These are phyloP conservation scores for Podila minutissima DNA, from an alignment of 192 early-diverging fungal species.

Conservation along the genomic window DNA sequence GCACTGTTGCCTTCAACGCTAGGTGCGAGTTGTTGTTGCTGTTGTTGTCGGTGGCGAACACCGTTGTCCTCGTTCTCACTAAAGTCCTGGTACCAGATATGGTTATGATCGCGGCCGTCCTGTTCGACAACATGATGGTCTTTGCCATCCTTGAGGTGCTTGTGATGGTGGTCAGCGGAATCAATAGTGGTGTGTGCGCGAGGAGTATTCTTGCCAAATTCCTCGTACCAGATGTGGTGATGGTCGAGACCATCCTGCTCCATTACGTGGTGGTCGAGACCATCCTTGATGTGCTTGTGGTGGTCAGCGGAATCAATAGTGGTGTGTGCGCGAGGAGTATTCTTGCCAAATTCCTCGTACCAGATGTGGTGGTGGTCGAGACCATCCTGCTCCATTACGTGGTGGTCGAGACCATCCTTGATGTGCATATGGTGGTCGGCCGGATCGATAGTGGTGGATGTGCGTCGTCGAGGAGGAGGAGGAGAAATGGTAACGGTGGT, in stretches of 20 bases:
- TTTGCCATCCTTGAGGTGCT: constrained; percentile 10
- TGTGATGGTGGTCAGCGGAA: background rate
- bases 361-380: constrained; percentile 23
- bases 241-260: constrained; percentile 14
- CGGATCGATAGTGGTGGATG: background rate
- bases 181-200: background rate
- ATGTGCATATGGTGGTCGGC: background rate
- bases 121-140: constrained; percentile 17
- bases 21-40: background rate
- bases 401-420: constrained; percentile 14
- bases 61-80: background rate
- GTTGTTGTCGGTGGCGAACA: background rate
- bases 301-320: background rate
- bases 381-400: constrained; percentile 8
- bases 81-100: constrained; percentile 30
- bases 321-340: background rate
- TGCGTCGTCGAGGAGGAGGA: background rate
- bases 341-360: constrained; percentile 10
- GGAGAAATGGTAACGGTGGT: too few species aligned
- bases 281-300: constrained; percentile 7
- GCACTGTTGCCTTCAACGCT: too few species aligned
- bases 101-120: constrained; percentile 10
- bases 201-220: background rate
- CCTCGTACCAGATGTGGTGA: constrained; percentile 29
- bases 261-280: constrained; percentile 9